Percentiles rank a stretch among this genome's conserved stretches.
phyloP scores from a whole-genome alignment of 2,329 filamentous ascomycete species.

The Apiospora pterosperma region DNA sequence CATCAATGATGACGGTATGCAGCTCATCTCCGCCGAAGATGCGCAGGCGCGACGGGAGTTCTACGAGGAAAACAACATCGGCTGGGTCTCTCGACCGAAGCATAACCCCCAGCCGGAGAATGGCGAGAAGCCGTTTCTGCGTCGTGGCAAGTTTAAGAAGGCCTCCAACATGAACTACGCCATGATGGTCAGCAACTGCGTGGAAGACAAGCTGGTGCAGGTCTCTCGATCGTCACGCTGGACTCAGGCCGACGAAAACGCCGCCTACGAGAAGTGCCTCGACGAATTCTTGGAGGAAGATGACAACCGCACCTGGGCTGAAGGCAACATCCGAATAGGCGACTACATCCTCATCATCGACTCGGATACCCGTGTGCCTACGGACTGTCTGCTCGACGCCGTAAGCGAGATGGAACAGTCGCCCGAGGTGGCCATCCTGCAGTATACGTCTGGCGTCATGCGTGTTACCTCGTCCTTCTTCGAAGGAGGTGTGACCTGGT shows the following conservation, averaged over 20 bases:
- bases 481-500: slow-evolving; percentile 63
- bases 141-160: slow-evolving; percentile 67
- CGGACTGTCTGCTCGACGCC: slow-evolving; percentile 74
- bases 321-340: slow-evolving; percentile 81
- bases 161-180: slow-evolving; percentile 73
- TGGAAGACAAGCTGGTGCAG: slow-evolving; percentile 63
- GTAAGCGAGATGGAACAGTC: slow-evolving; percentile 80
- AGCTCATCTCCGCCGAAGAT: slow-evolving; percentile 50
- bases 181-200: slow-evolving; percentile 63
- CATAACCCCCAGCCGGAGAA: slow-evolving; percentile 51
- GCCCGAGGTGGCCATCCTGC: slow-evolving; percentile 74
- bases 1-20: slow-evolving; percentile 67
- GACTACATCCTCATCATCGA: slow-evolving; percentile 80
- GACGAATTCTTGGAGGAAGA: slow-evolving; percentile 64
- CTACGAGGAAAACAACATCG: slow-evolving; percentile 56
- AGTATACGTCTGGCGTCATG: slow-evolving; percentile 77
- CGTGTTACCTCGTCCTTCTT: slow-evolving; percentile 73
- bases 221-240: slow-evolving; percentile 58
- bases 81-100: slow-evolving; percentile 50
- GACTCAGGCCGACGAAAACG: slow-evolving; percentile 66
- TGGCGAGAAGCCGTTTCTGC: slow-evolving; percentile 47
- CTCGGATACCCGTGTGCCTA: slow-evolving; percentile 74
- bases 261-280: slow-evolving; percentile 63
- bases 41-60: slow-evolving; percentile 48
- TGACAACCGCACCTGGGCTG: slow-evolving; percentile 68